phyloP scores from a whole-genome alignment of 73 alveolate genomes.

The Stentor roeselii region DNA sequence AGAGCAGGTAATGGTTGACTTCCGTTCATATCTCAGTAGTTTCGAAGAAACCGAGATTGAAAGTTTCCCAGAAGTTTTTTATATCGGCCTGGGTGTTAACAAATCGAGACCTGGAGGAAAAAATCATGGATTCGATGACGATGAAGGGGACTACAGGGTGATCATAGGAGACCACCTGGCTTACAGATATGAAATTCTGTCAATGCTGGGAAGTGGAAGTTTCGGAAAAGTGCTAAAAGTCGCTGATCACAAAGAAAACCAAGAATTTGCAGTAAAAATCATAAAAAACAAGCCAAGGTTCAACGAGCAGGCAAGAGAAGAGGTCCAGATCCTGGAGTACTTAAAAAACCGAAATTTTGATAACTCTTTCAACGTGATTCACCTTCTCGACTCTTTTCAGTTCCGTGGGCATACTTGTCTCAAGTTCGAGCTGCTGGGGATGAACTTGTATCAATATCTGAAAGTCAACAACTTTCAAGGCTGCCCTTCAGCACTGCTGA shows the following conservation, averaged over 20 bases:
- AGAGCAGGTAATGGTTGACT: background rate
- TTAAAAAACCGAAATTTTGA: background rate
- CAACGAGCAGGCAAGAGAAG: slow-evolving; percentile 3
- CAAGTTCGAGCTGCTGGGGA: slow-evolving; percentile 62
- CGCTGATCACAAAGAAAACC: background rate
- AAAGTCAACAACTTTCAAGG: slow-evolving; percentile 65
- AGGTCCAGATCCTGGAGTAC: background rate
- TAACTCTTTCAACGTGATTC: background rate
- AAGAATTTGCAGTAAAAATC: background rate
- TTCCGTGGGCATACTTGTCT: slow-evolving; percentile 64
- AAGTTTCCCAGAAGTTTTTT: background rate
- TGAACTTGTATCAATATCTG: slow-evolving; percentile 67
- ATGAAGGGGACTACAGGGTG: slow-evolving; percentile 25
- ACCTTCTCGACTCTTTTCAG: background rate
- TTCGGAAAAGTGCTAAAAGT: background rate
- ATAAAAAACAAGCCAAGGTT: background rate
- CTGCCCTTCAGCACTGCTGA: slow-evolving; percentile 48
- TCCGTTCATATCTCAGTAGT: too few species aligned
- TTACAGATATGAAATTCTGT: background rate
- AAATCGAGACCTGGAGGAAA: too few species aligned
- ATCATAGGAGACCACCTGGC: background rate
- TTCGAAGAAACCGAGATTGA: background rate
- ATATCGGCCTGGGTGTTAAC: background rate
- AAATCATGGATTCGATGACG: background rate
- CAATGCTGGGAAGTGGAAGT: background rate